Percentiles rank a stretch among this genome's conserved stretches.
phyloP scores from a whole-genome alignment of 805 yeast species.

The Kodamaea lidongshanica region DNA sequence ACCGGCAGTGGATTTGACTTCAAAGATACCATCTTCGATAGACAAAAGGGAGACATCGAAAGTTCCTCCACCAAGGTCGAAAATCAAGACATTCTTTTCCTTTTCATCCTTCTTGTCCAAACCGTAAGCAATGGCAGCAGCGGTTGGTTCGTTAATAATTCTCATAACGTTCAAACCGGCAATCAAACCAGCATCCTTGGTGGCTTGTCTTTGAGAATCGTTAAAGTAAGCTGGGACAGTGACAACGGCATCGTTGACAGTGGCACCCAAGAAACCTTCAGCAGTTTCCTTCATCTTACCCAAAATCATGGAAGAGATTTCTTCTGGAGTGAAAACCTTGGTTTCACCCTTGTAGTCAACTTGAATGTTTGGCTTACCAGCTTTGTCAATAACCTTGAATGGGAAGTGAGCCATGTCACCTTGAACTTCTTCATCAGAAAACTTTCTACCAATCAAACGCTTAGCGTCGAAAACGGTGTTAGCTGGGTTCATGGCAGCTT shows the following conservation, averaged over 20 bases:
- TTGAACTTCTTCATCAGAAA: slow-evolving; percentile 23
- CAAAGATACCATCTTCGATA: slow-evolving; percentile 44
- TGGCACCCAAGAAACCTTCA: slow-evolving; percentile 24
- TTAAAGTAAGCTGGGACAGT: slow-evolving; percentile 30
- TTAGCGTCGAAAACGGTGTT: slow-evolving; percentile 30
- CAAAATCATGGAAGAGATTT: slow-evolving; percentile 28
- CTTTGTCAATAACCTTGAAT: slow-evolving; percentile 26
- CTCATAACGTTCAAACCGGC: slow-evolving; percentile 30
- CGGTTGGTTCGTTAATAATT: slow-evolving; percentile 30
- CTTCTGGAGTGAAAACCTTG: slow-evolving; percentile 29
- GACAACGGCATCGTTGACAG: slow-evolving; percentile 25
- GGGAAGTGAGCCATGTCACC: slow-evolving; percentile 29
- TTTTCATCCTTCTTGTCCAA: slow-evolving; percentile 48
- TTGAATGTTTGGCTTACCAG: slow-evolving; percentile 25
- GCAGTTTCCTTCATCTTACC: slow-evolving; percentile 30
- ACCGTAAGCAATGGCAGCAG: slow-evolving; percentile 32
- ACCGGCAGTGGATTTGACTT: slow-evolving; percentile 46
- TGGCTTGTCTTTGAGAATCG: slow-evolving; percentile 30
- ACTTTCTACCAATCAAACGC: slow-evolving; percentile 29
- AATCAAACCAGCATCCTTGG: slow-evolving; percentile 31
- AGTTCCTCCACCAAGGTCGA: slow-evolving; percentile 44
- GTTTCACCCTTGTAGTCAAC: slow-evolving; percentile 30
- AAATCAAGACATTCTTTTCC: slow-evolving; percentile 56
- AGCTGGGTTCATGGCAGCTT: slow-evolving; percentile 29
- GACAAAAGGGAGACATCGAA: slow-evolving; percentile 42